Base-by-base conservation (phyloP, 2,329 filamentous ascomycete species). In the Incumbomyces delicatus region DNA sequence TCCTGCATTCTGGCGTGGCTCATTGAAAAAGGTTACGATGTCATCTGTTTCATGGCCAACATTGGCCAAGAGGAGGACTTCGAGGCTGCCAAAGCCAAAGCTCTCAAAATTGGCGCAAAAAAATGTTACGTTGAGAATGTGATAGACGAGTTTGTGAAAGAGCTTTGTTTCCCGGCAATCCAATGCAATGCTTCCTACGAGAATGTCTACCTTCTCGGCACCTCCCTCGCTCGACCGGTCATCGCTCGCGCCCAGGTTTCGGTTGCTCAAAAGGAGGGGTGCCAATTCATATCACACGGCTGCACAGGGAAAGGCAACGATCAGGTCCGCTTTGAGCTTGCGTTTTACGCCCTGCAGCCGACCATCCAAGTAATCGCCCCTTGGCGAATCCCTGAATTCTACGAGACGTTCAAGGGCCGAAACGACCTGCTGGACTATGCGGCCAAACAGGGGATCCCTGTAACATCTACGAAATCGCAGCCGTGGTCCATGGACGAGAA, bases 131-230 rank as follows among this genome's bases (percentile, higher is more conserved):
- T 53, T 35, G 67, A 73, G 52, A 69, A 92, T 63, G 74, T 90
- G 46, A 78, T 80, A 59, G 73, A 74, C 57, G 82, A 87, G 66
- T 89, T 92, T 60, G 78, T 92, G 56, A 83, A 88, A 58, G 77
- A 90, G 70, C 74, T 92, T 37, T 83, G 82, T 72, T 89, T 82
- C 76, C 81, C 77, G 44, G 85, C 86, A 51, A 77, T 92, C 53
- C 83, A 87, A 66, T 86, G 80, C 68, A 77, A 76, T 57, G 74
- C 73, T 53, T 51, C 53, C 44, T 54, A 59, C 41, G 51, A 53
- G 46, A 52, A 50, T 36, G 47, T 47, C 60, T 57, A 50, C 32
- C 54, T 50, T 18, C 40, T 46, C 18, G 58, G 58, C 3, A 61
- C 58, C 20, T 59, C 56, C 11, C 57, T 61, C 27, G 69, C 69